Percentiles rank a stretch among this genome's conserved stretches.
Evolutionary conservation across 805 yeast species (phyloP).

Genomic region (Metschnikowia kofuensis): DNA sequence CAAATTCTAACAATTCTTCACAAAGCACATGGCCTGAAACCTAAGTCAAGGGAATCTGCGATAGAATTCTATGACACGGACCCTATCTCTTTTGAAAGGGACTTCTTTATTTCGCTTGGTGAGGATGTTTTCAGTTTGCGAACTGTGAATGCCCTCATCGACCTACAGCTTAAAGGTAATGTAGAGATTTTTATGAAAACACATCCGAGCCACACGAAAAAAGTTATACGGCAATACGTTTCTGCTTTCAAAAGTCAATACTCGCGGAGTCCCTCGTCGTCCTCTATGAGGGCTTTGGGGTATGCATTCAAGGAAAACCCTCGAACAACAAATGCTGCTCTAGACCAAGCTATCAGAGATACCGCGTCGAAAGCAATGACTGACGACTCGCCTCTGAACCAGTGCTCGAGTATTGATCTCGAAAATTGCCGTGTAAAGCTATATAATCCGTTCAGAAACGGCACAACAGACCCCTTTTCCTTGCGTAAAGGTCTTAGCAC

Average conservation of each 20-base stretch:
- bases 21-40: conserved; percentile 11
- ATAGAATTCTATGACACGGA: not conserved
- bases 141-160: conserved; percentile 8
- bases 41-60: conserved; percentile 3
- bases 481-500: conserved; percentile 12
- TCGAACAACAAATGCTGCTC: not conserved
- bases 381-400: not conserved
- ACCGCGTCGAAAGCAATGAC: conserved; percentile 4
- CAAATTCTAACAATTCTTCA: conserved; percentile 14
- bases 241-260: conserved; percentile 9
- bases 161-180: conserved; percentile 2
- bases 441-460: conserved; percentile 12
- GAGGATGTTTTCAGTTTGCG: conserved; percentile 9
- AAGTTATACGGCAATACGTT: conserved; percentile 7
- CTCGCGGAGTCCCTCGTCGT: not conserved
- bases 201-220: conserved; percentile 6
- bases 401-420: not conserved
- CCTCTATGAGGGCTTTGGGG: conserved; percentile 4
- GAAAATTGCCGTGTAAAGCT: conserved; percentile 6
- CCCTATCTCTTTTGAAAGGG: not conserved
- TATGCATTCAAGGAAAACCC: conserved; percentile 1
- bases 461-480: conserved; percentile 11
- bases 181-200: conserved; percentile 9
- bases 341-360: not conserved
- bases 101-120: conserved; percentile 8